Conservation (phyloP, 2,329 filamentous ascomycete species). For the Colletotrichum siamense region DNA sequence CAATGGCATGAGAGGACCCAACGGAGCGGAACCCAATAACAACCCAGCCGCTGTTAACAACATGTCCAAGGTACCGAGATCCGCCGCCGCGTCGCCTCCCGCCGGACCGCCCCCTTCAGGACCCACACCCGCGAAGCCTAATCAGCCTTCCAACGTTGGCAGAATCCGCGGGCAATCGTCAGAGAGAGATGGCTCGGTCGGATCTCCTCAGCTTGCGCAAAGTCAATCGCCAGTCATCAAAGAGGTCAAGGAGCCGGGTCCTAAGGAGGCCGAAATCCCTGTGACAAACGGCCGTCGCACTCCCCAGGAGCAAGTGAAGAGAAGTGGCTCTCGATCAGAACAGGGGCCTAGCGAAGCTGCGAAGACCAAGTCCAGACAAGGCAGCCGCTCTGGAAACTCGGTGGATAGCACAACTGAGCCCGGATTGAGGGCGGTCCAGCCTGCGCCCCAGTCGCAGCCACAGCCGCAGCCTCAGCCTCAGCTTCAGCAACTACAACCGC, state of each 20-base stretch:
- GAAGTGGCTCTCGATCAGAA: slow-evolving; percentile 43
- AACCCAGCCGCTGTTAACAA: slow-evolving; percentile 35
- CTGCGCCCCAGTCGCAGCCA: not conserved
- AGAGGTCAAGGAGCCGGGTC: slow-evolving; percentile 32
- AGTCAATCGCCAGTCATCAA: slow-evolving; percentile 48
- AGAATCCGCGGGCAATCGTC: slow-evolving; percentile 55
- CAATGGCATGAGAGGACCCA: slow-evolving; percentile 49
- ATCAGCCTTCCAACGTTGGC: slow-evolving; percentile 44
- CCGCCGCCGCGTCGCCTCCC: slow-evolving; percentile 39
- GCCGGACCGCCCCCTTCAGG: slow-evolving; percentile 58
- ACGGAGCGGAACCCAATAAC: slow-evolving; percentile 40
- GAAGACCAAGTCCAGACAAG: slow-evolving; percentile 40
- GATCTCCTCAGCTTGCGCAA: slow-evolving; percentile 39
- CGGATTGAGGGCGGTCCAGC: slow-evolving; percentile 44
- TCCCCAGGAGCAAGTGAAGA: slow-evolving; percentile 59
- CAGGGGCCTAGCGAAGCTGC: slow-evolving; percentile 28
- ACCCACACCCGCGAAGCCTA: slow-evolving; percentile 55
- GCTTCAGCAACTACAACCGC: not conserved
- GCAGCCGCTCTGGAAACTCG: slow-evolving; percentile 67
- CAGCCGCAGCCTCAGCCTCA: not conserved
- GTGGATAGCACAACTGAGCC: slow-evolving; percentile 72
- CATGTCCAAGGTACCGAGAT: slow-evolving; percentile 45
- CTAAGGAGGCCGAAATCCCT: slow-evolving; percentile 55
- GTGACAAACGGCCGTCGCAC: slow-evolving; percentile 67
- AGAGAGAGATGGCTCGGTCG: slow-evolving; percentile 43